Conservation (phyloP, 371 early-diverging fungal species). For the Mucor ambiguus region DNA sequence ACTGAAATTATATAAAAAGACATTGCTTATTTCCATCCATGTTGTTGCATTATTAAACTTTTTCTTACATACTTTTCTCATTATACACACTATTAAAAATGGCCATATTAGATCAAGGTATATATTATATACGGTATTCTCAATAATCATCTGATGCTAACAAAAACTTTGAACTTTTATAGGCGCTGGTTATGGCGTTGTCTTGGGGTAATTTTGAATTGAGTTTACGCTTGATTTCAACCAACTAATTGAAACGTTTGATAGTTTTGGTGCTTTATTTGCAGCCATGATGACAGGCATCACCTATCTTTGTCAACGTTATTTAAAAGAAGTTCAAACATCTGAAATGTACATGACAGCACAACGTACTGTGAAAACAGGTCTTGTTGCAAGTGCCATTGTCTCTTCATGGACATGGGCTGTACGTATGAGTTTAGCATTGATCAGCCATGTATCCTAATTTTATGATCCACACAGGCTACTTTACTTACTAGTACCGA, state of each 20-base stretch:
- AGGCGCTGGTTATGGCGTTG: conserved; percentile 47
- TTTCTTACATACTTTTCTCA: neutral
- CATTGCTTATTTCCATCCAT: neutral
- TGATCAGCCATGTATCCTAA: neutral
- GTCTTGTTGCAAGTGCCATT: conserved; percentile 71
- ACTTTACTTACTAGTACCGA: conserved; percentile 66
- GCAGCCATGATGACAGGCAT: conserved; percentile 63
- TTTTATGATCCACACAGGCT: neutral
- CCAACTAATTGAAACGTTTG: neutral
- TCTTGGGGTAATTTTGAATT: conserved; percentile 30
- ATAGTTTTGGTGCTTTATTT: conserved; percentile 61
- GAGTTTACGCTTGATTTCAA: neutral
- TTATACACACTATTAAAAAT: conserved; percentile 13
- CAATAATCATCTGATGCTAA: neutral
- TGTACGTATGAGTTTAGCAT: conserved; percentile 12
- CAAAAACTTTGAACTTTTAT: neutral
- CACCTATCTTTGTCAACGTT: conserved; percentile 60
- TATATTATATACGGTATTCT: neutral
- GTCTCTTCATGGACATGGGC: conserved; percentile 41
- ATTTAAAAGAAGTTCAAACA: conserved; percentile 61
- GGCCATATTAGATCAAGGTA: conserved; percentile 42
- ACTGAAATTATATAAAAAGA: neutral
- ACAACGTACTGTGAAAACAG: conserved; percentile 63
- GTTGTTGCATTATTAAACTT: neutral
- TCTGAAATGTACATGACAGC: conserved; percentile 75